Evolutionary conservation across 2,329 filamentous ascomycete species (phyloP).

Genomic region (Macrophomina phaseolina): DNA sequence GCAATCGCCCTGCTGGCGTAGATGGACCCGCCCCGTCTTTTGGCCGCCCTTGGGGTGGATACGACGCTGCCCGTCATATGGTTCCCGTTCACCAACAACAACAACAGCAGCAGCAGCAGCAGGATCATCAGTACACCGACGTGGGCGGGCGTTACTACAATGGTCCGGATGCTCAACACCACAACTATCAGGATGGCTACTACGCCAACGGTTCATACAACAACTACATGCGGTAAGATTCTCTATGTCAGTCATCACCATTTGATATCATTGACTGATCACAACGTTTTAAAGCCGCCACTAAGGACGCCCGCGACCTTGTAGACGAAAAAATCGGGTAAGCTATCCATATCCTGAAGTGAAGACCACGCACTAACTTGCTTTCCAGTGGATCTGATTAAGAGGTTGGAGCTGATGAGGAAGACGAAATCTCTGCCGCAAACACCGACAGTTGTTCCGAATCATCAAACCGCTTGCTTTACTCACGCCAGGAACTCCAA

Average conservation of each 20-base stretch:
- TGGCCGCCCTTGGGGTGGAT: background rate
- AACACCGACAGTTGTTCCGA: background rate
- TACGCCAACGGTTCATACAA: background rate
- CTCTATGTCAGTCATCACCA: background rate
- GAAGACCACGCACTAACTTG: background rate
- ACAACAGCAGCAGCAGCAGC: conserved; percentile 3
- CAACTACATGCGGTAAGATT: conserved; percentile 8
- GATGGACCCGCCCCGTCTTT: background rate
- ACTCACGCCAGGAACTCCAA: background rate
- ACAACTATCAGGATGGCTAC: conserved; percentile 8
- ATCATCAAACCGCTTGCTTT: background rate
- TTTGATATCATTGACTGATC: background rate
- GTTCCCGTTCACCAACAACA: background rate
- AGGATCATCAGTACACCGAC: conserved; percentile 3
- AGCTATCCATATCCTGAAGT: background rate
- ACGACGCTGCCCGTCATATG: conserved; percentile 8
- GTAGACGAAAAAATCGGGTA: background rate
- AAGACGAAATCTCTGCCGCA: background rate
- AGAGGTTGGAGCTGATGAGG: too few species aligned
- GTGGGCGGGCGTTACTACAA: conserved; percentile 24
- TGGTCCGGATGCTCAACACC: conserved; percentile 8
- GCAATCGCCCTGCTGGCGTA: background rate
- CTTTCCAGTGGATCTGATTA: too few species aligned
- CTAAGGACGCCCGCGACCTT: background rate
- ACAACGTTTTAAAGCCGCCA: background rate